Evolutionary conservation across 1,139 yeast species (phyloP).

Genomic region (Candida sanyaensis): DNA sequence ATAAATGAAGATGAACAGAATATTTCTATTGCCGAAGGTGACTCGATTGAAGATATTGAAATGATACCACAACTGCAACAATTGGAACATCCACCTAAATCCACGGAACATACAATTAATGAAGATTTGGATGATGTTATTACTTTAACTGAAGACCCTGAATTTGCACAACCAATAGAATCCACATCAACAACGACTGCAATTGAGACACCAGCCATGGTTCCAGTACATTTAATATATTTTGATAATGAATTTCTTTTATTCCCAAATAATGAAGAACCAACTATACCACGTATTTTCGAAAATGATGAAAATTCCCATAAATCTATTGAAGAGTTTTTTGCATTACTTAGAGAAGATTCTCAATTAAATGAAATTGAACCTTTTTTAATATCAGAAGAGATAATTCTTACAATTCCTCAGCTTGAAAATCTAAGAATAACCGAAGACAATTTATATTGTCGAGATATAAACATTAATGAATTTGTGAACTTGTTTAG

Average conservation of each 20-base stretch:
- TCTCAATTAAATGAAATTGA: conserved; percentile 28
- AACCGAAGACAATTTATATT: conserved; percentile 42
- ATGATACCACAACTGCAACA: background rate
- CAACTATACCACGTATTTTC: conserved; percentile 23
- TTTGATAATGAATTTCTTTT: conserved; percentile 26
- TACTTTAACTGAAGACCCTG: conserved; percentile 4
- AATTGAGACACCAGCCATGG: background rate
- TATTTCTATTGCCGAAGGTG: background rate
- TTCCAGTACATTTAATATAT: conserved; percentile 10
- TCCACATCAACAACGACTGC: background rate
- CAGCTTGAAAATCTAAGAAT: conserved; percentile 33
- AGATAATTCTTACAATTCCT: conserved; percentile 31
- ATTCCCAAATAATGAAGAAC: conserved; percentile 17
- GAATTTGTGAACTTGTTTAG: conserved; percentile 36
- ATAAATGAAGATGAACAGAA: background rate
- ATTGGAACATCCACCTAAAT: background rate
- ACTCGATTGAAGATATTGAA: background rate
- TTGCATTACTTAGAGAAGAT: conserved; percentile 26
- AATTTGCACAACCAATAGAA: background rate
- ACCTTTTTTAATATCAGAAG: conserved; percentile 27
- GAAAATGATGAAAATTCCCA: conserved; percentile 21
- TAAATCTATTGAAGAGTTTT: conserved; percentile 26
- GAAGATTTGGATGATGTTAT: conserved; percentile 7
- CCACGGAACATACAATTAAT: background rate
- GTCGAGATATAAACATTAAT: conserved; percentile 28